These are phyloP conservation scores for Chenopodium quinoa DNA, from an alignment of 148 eudicot species.

Conservation along the genomic window DNA sequence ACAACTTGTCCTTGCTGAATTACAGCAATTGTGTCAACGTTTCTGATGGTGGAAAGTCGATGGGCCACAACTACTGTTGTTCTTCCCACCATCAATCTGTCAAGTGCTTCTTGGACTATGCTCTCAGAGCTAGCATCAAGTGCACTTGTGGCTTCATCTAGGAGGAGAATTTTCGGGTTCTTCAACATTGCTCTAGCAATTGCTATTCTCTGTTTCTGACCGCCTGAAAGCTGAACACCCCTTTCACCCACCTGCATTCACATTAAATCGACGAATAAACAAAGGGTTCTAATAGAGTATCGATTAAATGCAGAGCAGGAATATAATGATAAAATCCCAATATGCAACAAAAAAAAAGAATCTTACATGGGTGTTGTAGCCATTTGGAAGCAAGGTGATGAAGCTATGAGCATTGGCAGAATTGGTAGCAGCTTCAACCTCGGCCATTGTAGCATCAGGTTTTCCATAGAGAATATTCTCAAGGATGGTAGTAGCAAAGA, in stretches of 20 bases:
- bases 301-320: neutral
- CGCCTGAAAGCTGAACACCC: conserved; percentile 97
- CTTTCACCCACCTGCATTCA: conserved; percentile 80
- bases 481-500: conserved; percentile 94
- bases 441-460: conserved; percentile 84
- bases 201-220: conserved; percentile 95
- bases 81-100: conserved; percentile 96
- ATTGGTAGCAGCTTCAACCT: conserved; percentile 87
- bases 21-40: conserved; percentile 86
- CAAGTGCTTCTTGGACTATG: conserved; percentile 96
- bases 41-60: conserved; percentile 91
- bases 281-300: too few species aligned
- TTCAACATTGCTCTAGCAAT: conserved; percentile 99
- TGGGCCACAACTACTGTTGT: conserved; percentile 98
- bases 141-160: conserved; percentile 98
- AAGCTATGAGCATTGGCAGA: conserved; percentile 99
- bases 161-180: conserved; percentile 90
- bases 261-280: neutral
- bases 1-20: conserved; percentile 92
- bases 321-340: too few species aligned
- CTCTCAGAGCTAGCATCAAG: conserved; percentile 95
- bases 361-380: conserved; percentile 91
- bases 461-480: conserved; percentile 93
- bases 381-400: conserved; percentile 87
- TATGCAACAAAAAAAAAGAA: neutral